Evolutionary conservation across 139 green algal species (phyloP).

Genomic region (Chlamydomonas urium): DNA sequence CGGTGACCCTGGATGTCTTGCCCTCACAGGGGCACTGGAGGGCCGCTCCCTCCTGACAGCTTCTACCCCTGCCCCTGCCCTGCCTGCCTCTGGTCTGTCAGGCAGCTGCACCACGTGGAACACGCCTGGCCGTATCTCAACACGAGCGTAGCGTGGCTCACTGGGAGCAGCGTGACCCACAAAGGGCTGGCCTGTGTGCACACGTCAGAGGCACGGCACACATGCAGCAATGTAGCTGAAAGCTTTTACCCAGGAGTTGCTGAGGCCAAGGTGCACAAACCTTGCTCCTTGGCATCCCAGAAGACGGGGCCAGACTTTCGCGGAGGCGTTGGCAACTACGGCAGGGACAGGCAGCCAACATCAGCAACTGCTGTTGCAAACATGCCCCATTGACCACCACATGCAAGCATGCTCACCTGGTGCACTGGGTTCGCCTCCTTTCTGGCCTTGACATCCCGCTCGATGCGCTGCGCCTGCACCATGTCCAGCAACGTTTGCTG

Average conservation of each 20-base stretch:
- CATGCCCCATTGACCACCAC: no score
- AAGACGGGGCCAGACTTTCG: constrained; percentile 17
- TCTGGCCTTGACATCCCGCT: no score
- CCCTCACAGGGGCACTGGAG: not conserved
- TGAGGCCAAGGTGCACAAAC: not conserved
- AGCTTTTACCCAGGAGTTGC: not conserved
- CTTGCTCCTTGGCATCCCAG: constrained; percentile 32
- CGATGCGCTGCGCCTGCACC: no score
- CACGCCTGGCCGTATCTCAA: constrained; percentile 33
- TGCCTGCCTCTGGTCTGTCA: not conserved
- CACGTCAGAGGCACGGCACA: no score
- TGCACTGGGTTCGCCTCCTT: no score
- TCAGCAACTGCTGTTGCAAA: no score
- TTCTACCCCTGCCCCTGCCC: not conserved
- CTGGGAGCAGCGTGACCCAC: not conserved
- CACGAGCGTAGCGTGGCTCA: not conserved
- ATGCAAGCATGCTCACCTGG: no score
- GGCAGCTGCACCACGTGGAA: constrained; percentile 24
- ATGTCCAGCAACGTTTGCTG: no score
- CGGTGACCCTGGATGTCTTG: not conserved
- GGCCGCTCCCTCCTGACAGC: not conserved
- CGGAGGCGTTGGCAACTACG: constrained; percentile 24
- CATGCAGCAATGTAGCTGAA: no score
- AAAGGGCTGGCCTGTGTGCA: constrained; percentile 2
- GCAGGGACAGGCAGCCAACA: no score